A percentile compares a stretch with the other conserved stretches of the same genome.
These are phyloP conservation scores for Calocybe gambosa DNA, from an alignment of 1,284 basidiomycete species.

Conservation along the genomic window DNA sequence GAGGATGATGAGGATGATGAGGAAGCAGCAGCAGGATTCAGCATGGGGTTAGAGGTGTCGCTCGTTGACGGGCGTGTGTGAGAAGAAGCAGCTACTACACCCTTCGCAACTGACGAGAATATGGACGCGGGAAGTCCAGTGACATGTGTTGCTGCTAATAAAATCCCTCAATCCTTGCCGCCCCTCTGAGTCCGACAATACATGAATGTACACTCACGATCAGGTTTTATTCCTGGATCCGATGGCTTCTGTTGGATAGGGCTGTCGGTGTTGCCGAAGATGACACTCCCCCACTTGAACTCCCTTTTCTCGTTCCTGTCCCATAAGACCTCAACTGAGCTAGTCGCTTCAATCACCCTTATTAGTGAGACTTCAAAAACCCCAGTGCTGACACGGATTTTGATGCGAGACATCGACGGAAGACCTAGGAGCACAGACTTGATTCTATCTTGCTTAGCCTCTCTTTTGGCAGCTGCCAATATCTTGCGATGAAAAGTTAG, in stretches of 20 bases:
- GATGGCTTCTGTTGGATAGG: conserved; percentile 60
- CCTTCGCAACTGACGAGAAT: conserved; percentile 26
- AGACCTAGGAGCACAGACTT: conserved; percentile 63
- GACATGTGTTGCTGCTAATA: conserved; percentile 9
- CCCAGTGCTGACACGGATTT: conserved; percentile 72
- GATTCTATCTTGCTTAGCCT: conserved; percentile 60
- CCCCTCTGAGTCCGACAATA: background rate
- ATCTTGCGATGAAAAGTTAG: conserved; percentile 35
- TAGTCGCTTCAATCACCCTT: conserved; percentile 59
- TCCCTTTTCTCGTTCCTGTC: conserved; percentile 62
- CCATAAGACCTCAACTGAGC: conserved; percentile 76
- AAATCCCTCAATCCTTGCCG: background rate
- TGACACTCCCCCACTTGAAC: conserved; percentile 75
- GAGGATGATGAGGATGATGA: no score
- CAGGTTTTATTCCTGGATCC: conserved; percentile 31
- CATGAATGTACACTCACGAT: conserved; percentile 23
- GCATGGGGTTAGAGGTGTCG: conserved; percentile 6
- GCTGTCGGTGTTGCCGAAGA: conserved; percentile 57
- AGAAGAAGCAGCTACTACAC: conserved; percentile 20
- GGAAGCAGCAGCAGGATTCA: conserved; percentile 17
- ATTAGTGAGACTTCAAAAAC: conserved; percentile 76
- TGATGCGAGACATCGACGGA: conserved; percentile 65
- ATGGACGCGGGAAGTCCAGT: conserved; percentile 27
- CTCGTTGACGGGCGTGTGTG: conserved; percentile 10
- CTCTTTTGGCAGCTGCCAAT: conserved; percentile 68